These are phyloP conservation scores for Cyclotella distinguenda DNA, from an alignment of 108 stramenopile species.

Conservation along the genomic window DNA sequence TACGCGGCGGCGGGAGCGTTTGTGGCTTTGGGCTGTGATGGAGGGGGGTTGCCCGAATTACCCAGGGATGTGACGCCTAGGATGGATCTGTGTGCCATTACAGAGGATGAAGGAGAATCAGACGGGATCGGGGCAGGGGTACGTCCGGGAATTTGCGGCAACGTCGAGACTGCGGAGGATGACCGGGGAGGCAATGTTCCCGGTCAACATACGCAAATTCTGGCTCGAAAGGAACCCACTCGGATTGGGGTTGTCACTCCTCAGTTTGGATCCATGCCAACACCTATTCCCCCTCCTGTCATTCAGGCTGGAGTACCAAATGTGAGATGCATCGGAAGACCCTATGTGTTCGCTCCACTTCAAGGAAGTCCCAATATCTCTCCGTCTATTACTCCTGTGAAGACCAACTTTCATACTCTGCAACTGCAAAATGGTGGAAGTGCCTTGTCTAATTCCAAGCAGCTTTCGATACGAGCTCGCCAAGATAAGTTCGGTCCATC, in stretches of 20 bases:
- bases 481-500: neutral
- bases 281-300: slow-evolving; percentile 29
- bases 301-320: slow-evolving; percentile 16
- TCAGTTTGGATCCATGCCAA: slow-evolving; percentile 27
- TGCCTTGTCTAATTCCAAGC: neutral
- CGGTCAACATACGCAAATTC: too few relatives aligned
- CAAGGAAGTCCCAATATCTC: slow-evolving; percentile 48
- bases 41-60: slow-evolving; percentile 27
- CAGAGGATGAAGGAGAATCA: slow-evolving; percentile 61
- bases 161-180: too few relatives aligned
- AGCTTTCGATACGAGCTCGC: neutral
- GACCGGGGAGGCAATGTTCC: too few relatives aligned
- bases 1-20: slow-evolving; percentile 75
- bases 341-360: slow-evolving; percentile 48
- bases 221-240: too few relatives aligned
- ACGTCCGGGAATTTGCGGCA: too few relatives aligned
- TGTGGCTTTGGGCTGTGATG: slow-evolving; percentile 82
- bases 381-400: slow-evolving; percentile 17
- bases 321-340: slow-evolving; percentile 11
- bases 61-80: neutral
- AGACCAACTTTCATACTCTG: slow-evolving; percentile 16
- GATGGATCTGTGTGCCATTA: slow-evolving; percentile 75
- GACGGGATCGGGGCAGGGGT: neutral
- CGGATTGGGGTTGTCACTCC: slow-evolving; percentile 26
- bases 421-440: slow-evolving; percentile 21